Evolutionary conservation across 768 basidiomycete species (phyloP).

Genomic region (Porpolomopsis calyptriformis): DNA sequence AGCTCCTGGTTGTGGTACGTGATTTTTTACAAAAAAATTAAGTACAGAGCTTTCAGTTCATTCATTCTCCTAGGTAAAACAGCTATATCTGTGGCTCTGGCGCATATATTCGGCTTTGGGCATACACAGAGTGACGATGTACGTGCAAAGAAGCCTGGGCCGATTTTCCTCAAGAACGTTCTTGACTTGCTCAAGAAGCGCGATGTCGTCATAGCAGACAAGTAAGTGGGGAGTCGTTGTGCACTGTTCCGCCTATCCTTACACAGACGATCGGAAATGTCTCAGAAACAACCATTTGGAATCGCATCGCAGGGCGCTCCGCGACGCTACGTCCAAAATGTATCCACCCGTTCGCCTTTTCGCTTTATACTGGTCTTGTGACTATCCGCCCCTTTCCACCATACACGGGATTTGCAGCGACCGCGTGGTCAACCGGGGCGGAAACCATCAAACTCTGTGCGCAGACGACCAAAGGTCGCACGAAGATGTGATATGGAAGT

Average conservation of each 20-base stretch:
- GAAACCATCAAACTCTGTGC: constrained; percentile 75
- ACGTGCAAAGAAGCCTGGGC: constrained; percentile 58
- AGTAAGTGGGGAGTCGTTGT: constrained; percentile 41
- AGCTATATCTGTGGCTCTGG: constrained; percentile 65
- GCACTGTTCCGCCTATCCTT: too few species aligned
- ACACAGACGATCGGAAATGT: neutral
- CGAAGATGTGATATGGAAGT: constrained; percentile 76
- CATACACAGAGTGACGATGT: constrained; percentile 95
- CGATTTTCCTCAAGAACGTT: constrained; percentile 66
- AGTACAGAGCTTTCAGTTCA: constrained; percentile 11
- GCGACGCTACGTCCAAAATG: constrained; percentile 35
- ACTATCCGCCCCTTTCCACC: constrained; percentile 39
- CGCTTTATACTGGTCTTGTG: constrained; percentile 67
- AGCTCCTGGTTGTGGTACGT: constrained; percentile 85
- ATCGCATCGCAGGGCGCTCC: constrained; percentile 68
- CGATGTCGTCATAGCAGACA: constrained; percentile 86
- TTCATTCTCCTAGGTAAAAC: constrained; percentile 64
- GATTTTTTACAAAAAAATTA: neutral
- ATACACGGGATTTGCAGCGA: constrained; percentile 69
- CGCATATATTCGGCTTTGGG: constrained; percentile 71
- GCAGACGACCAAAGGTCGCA: constrained; percentile 49
- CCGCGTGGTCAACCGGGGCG: constrained; percentile 64
- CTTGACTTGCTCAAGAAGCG: constrained; percentile 43
- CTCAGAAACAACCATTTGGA: constrained; percentile 76
- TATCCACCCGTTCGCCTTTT: constrained; percentile 59